Evolutionary conservation across 768 basidiomycete genomes (phyloP), one percentile per base, ranked within the genome.

Genomic region (Boletus eberwhitei): DNA sequence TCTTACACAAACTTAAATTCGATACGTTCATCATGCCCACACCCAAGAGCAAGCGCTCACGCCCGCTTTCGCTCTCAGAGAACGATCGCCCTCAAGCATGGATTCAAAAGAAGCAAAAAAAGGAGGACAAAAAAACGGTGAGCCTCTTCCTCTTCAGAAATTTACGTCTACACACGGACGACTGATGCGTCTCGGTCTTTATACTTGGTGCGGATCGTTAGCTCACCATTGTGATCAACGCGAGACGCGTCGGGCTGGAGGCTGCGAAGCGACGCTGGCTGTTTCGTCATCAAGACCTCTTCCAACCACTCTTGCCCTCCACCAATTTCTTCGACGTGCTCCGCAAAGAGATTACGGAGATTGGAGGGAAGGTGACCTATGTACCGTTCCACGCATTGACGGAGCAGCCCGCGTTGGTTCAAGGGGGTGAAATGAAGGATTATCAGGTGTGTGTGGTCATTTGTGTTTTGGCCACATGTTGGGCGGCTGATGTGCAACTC

Each of bases 401-500:
- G 22, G 70, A 73, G 39, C 84, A 86, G 57, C 85, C 84, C 0
- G 54, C 60, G 7, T 68, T 80, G 37, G 74, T 88, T 29, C 70
- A 71, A 17, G 79, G 77, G 9, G 88, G 86, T 16, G 68, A 73
- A 24, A 81, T 89, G 78, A 88, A 88, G 66, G 84, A 84, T 50
- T 89, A 89, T 68, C 88, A 90, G 75, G 81, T 80, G 37, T 9
- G 51, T 7, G 71, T 58, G 13, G 12, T 32, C 22, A 14, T 35
- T 38, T 9, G 16, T n/a, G 19, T 9, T 42, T 44, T 36, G 43
- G 59, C 2, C 50, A 7, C n/a, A 22, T 24, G 3, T 29, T 13
- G 16, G 8, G 5, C 5, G 14, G 12, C 52, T 59, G 21, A 67
- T 21, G 48, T 35, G 32, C 38, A 9, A 12, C 6, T 46, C 46